Evolutionary conservation across 1,284 basidiomycete genomes (phyloP).

Genomic region (Agroathelia rolfsii): DNA sequence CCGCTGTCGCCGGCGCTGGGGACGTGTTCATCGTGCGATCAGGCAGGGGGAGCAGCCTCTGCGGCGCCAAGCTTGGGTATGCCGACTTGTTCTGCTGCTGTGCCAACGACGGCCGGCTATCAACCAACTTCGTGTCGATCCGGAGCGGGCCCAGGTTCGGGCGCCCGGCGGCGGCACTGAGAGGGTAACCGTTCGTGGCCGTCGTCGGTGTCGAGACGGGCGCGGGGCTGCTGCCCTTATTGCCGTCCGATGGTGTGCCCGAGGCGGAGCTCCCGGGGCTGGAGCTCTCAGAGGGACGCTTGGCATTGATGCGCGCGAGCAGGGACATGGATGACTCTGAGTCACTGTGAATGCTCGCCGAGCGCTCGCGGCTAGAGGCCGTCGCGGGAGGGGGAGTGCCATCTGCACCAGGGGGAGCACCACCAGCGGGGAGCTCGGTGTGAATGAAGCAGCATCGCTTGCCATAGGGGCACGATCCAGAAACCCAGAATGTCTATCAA

Average conservation of each 20-base stretch:
- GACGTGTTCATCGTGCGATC: slow-evolving; percentile 53
- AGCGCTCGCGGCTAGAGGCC: slow-evolving; percentile 54
- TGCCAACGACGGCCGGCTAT: slow-evolving; percentile 39
- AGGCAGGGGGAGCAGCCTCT: slow-evolving; percentile 57
- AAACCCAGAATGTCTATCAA: slow-evolving; percentile 78
- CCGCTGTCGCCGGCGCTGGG: slow-evolving; percentile 72
- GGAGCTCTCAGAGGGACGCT: too few species aligned
- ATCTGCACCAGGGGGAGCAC: slow-evolving; percentile 40
- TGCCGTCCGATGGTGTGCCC: slow-evolving; percentile 23
- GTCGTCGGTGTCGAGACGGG: slow-evolving; percentile 34
- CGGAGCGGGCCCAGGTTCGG: slow-evolving; percentile 56
- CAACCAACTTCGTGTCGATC: slow-evolving; percentile 61
- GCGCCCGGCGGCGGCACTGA: slow-evolving; percentile 38
- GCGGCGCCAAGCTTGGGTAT: slow-evolving; percentile 64
- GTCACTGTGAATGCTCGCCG: slow-evolving; percentile 64
- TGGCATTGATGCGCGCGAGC: slow-evolving; percentile 61
- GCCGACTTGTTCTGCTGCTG: slow-evolving; percentile 76
- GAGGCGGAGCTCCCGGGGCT: too few species aligned
- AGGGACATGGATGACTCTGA: slow-evolving; percentile 61
- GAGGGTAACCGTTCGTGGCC: slow-evolving; percentile 33
- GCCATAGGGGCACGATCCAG: slow-evolving; percentile 83
- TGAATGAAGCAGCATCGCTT: slow-evolving; percentile 88
- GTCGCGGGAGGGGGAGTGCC: slow-evolving; percentile 37
- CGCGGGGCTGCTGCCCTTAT: slow-evolving; percentile 25
- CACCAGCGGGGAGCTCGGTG: slow-evolving; percentile 64